Evolutionary conservation across 208 protist genomes (phyloP), one percentile per base, ranked within the genome.

Genomic region (Leishmania turanica): DNA sequence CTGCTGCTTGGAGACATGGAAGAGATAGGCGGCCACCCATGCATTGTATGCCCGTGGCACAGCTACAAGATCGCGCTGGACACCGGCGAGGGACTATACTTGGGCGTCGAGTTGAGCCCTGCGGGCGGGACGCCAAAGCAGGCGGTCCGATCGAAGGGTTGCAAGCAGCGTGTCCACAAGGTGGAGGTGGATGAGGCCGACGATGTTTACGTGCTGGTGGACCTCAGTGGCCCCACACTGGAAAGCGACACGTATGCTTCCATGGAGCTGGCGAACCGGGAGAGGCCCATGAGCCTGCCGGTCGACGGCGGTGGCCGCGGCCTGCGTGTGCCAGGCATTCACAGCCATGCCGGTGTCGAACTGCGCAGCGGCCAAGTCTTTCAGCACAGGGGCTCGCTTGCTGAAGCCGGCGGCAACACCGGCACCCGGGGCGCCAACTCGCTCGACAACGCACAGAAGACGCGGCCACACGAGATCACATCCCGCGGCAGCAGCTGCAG

Each of bases 21-120:
- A 83, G 95, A 98, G 37, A 89, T 98, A 82, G 96, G 90, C 27
- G 92, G 94, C 2, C 93, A 96, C 79, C 90, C 90, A 8, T 98
- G 96, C 82, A 91, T 98, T 68, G 91, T 97, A 4, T 98, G 96
- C 60, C 96, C 96, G 21, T 97, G 94, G 95, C 96, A 98, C 84
- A 83, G 89, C 80, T 98, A 98, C 87, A 87, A 81, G 71, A 98
- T 98, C 78, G 88, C 94, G 1, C 91, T 98, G 24, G 91, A 97
- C 85, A 95, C 92, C 19, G 96, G 96, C 2, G 94, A 98, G 87
- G 89, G 94, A 27, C 88, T 98, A 24, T 98, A 98, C 84, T 82
- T 92, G 65, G 93, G 93, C 24, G 83, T 98, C 71, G 79, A 90
- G 27, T 68, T 94, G 51, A 70, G 72, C 45, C 73, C 85, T n/a